Percentiles rank a stretch among this genome's conserved stretches.
Evolutionary conservation across 345 rosid genomes (phyloP).

Genomic region (Linum usitatissimum): DNA sequence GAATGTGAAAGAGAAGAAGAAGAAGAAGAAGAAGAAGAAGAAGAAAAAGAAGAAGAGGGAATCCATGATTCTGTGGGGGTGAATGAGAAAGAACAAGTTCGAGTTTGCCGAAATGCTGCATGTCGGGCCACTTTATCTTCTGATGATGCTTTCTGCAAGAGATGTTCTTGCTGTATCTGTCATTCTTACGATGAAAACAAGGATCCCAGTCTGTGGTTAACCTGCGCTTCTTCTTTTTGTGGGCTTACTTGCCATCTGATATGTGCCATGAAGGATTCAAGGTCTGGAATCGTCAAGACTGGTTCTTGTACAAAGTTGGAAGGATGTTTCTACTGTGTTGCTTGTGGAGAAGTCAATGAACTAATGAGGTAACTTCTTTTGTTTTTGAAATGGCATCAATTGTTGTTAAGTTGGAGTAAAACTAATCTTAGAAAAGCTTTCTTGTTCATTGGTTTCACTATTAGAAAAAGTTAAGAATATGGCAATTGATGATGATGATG

Average conservation of each 20-base stretch:
- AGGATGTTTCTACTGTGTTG: conserved; percentile 54
- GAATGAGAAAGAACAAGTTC: conserved; percentile 21
- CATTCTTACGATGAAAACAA: conserved; percentile 65
- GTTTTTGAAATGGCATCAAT: neutral
- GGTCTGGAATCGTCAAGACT: conserved; percentile 37
- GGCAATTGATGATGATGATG: neutral
- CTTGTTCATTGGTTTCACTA: neutral
- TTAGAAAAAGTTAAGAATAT: neutral
- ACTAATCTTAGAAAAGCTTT: neutral
- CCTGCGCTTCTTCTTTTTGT: conserved; percentile 51
- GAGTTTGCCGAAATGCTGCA: conserved; percentile 52
- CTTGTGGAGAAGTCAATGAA: conserved; percentile 50
- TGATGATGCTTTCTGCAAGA: conserved; percentile 51
- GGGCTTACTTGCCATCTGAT: conserved; percentile 66
- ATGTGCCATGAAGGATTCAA: conserved; percentile 50
- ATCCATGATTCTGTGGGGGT: conserved; percentile 11
- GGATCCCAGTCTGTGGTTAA: conserved; percentile 80
- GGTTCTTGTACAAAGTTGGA: conserved; percentile 32
- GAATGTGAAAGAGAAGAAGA: conserved; percentile 16
- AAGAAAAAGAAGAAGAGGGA: neutral
- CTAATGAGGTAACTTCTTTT: conserved; percentile 36
- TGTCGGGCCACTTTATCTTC: conserved; percentile 43
- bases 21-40: too few species aligned
- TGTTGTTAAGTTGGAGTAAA: neutral
- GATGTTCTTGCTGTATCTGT: conserved; percentile 84